Conservation (phyloP, 768 basidiomycete genomes). For the Rhodosporidiobolus odoratus region DNA sequence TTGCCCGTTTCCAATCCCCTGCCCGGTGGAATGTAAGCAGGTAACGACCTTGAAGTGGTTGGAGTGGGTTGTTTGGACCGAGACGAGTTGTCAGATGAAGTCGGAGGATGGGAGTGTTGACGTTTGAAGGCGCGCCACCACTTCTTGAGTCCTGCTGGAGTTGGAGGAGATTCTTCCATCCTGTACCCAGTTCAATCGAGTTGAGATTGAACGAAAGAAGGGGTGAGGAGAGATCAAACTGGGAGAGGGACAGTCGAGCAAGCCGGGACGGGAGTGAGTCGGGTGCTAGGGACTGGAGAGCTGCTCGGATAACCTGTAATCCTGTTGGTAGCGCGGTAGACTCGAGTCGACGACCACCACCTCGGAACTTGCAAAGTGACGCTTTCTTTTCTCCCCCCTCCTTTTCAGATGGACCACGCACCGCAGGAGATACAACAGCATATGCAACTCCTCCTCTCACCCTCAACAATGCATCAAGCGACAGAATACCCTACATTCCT, state of each 20-base stretch:
- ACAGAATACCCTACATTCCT: neutral
- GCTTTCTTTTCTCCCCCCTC: no score
- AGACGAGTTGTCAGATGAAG: neutral
- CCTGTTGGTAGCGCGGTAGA: no score
- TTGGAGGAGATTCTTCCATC: conserved; percentile 22
- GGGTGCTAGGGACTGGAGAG: neutral
- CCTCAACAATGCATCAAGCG: neutral
- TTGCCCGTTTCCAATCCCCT: conserved; percentile 17
- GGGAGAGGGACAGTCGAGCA: neutral
- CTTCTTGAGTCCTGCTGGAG: conserved; percentile 10
- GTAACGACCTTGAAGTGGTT: no score
- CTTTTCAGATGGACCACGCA: no score
- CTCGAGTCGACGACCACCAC: no score
- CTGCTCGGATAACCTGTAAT: no score
- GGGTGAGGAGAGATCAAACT: neutral
- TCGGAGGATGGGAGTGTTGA: neutral
- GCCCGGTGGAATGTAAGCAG: conserved; percentile 15
- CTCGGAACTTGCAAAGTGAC: no score
- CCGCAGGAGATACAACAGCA: neutral
- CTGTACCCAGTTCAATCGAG: no score
- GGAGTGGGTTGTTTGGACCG: neutral
- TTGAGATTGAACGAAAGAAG: neutral
- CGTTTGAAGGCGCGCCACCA: conserved; percentile 37
- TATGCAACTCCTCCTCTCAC: neutral
- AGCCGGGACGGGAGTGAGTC: neutral